These are phyloP conservation scores for Magnolia officinalis DNA, from an alignment of 164 flowering plant species.

Conservation along the genomic window DNA sequence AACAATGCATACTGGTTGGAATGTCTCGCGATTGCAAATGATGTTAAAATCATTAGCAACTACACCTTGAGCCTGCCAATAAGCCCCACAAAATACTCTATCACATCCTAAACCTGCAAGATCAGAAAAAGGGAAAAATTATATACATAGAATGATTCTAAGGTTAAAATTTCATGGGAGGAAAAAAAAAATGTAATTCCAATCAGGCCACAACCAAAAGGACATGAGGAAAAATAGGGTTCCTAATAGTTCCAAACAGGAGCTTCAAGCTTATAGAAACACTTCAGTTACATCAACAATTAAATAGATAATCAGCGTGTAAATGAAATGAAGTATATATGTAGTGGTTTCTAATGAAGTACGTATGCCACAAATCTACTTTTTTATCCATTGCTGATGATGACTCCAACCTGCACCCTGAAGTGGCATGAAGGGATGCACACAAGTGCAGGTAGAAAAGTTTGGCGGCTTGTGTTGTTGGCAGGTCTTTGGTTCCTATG, in stretches of 20 bases:
- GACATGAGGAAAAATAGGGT: neutral
- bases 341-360: neutral
- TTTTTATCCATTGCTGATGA: neutral
- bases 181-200: neutral
- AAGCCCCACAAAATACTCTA: conserved; percentile 86
- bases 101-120: conserved; percentile 89
- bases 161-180: neutral
- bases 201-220: neutral
- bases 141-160: neutral
- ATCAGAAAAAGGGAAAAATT: neutral
- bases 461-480: no score
- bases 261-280: neutral
- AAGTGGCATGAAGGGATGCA: no score
- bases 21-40: conserved; percentile 49
- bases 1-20: conserved; percentile 59
- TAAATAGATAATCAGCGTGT: neutral
- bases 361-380: neutral
- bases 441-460: no score
- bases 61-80: conserved; percentile 63
- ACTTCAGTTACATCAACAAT: neutral
- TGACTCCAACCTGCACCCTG: neutral
- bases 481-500: no score
- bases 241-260: neutral
- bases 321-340: neutral
- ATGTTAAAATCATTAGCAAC: conserved; percentile 27